Evolutionary conservation across 257 asterid species (phyloP).

Genomic region (Forsythia suspensa): DNA sequence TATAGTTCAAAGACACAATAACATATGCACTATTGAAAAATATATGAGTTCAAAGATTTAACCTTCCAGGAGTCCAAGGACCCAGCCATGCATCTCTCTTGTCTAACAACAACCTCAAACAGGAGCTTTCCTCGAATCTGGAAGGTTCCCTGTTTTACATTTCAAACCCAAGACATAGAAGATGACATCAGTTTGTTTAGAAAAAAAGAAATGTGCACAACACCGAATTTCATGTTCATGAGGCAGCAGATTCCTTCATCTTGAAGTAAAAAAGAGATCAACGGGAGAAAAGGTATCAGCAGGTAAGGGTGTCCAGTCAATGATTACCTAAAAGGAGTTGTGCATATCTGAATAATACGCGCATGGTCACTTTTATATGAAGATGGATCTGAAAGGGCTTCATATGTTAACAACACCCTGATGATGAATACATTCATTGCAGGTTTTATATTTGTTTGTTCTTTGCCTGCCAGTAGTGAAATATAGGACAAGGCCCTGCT

Average conservation of each 20-base stretch:
- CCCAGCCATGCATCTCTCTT: constrained; percentile 99
- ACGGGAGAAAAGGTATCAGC: constrained; percentile 6
- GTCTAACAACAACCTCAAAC: constrained; percentile 85
- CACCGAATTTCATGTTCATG: constrained; percentile 15
- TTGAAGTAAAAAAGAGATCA: constrained; percentile 5
- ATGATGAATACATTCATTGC: constrained; percentile 60
- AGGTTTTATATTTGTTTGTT: constrained; percentile 55
- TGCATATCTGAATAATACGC: constrained; percentile 76
- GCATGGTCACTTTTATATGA: constrained; percentile 84
- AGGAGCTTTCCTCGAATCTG: constrained; percentile 88
- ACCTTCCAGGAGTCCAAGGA: constrained; percentile 99
- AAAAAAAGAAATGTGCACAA: background rate
- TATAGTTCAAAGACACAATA: constrained; percentile 8
- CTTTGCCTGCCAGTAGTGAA: constrained; percentile 69
- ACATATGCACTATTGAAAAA: background rate
- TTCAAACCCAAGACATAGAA: constrained; percentile 26
- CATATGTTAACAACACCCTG: constrained; percentile 76
- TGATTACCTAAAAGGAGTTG: constrained; percentile 87
- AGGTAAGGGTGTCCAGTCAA: constrained; percentile 14
- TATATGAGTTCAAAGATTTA: constrained; percentile 14
- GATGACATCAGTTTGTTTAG: constrained; percentile 20
- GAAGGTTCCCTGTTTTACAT: constrained; percentile 73
- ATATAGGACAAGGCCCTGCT: constrained; percentile 78
- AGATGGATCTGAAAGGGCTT: constrained; percentile 83
- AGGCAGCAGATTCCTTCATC: constrained; percentile 12